phyloP scores from a whole-genome alignment of 352 stramenopile species.

The Pythium coloratum region DNA sequence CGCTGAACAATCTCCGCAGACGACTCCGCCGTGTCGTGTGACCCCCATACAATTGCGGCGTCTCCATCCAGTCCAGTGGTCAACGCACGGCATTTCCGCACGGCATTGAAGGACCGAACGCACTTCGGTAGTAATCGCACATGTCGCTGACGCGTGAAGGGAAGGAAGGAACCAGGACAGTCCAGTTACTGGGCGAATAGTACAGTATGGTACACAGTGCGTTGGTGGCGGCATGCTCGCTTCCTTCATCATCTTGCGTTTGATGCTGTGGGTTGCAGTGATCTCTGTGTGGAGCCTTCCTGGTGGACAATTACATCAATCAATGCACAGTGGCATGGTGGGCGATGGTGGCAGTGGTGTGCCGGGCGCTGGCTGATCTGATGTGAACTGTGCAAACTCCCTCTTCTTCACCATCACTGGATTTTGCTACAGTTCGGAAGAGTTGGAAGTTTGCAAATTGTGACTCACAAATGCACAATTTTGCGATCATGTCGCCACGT shows the following conservation, averaged over 20 bases:
- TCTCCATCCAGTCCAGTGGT: not conserved
- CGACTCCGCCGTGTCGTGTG: not conserved
- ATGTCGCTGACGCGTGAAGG: not conserved
- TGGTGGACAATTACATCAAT: too few species aligned
- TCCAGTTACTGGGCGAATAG: too few species aligned
- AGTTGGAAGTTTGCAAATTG: not conserved
- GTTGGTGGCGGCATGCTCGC: too few species aligned
- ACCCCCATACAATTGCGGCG: not conserved
- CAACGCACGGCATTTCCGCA: not conserved
- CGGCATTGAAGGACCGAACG: not conserved
- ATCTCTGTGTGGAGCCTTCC: too few species aligned
- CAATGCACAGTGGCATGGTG: too few species aligned
- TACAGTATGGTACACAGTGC: too few species aligned
- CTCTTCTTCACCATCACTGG: not conserved
- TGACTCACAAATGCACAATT: not conserved
- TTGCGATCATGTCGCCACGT: not conserved
- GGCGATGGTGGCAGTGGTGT: not conserved
- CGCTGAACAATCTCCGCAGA: not conserved
- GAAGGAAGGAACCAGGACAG: too few species aligned
- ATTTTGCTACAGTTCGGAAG: not conserved
- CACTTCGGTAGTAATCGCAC: not conserved
- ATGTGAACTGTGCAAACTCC: not conserved
- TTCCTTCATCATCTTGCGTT: too few species aligned
- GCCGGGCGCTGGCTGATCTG: not conserved
- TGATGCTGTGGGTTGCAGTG: too few species aligned